Percentiles rank a stretch among this genome's conserved stretches.
Conservation (phyloP, 2,329 filamentous ascomycete species). For the Colletotrichum caudatum region DNA sequence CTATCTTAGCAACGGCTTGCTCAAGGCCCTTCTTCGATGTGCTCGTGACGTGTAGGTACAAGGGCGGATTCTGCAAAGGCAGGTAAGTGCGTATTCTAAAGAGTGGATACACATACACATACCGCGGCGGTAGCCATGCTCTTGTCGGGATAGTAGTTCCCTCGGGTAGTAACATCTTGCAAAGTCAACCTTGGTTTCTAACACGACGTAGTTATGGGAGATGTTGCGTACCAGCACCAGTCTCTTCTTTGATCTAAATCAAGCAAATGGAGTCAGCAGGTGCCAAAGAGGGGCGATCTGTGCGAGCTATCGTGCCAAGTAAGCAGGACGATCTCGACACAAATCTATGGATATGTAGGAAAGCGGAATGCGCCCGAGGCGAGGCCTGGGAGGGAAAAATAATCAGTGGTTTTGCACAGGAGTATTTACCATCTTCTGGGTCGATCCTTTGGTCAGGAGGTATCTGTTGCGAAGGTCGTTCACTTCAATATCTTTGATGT, state of each 20-base stretch:
- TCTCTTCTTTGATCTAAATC: constrained; percentile 99
- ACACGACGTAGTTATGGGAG: constrained; percentile 61
- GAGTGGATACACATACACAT: constrained; percentile 55
- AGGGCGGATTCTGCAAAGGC: constrained; percentile 80
- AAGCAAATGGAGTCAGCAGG: constrained; percentile 92
- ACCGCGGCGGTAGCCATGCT: constrained; percentile 95
- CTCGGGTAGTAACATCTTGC: constrained; percentile 97
- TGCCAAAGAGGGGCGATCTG: constrained; percentile 78
- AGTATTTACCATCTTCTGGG: constrained; percentile 99
- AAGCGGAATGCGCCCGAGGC: constrained; percentile 33
- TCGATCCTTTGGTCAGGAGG: constrained; percentile 94
- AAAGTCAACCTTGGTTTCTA: constrained; percentile 69
- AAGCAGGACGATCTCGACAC: constrained; percentile 76
- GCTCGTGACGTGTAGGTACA: constrained; percentile 96
- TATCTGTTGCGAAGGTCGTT: constrained; percentile 98
- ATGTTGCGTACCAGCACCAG: constrained; percentile 96
- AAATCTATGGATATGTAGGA: constrained; percentile 50
- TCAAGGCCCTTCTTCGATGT: constrained; percentile 93
- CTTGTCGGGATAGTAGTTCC: constrained; percentile 97
- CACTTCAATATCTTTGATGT: constrained; percentile 98
- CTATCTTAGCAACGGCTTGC: constrained; percentile 85
- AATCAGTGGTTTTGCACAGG: constrained; percentile 60
- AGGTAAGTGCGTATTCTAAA: constrained; percentile 18
- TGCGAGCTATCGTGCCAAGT: constrained; percentile 75
- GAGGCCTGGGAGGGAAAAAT: constrained; percentile 40